Evolutionary conservation across 2,329 filamentous ascomycete genomes (phyloP), one percentile per base, ranked within the genome.

Genomic region (Apiospora phragmitis): DNA sequence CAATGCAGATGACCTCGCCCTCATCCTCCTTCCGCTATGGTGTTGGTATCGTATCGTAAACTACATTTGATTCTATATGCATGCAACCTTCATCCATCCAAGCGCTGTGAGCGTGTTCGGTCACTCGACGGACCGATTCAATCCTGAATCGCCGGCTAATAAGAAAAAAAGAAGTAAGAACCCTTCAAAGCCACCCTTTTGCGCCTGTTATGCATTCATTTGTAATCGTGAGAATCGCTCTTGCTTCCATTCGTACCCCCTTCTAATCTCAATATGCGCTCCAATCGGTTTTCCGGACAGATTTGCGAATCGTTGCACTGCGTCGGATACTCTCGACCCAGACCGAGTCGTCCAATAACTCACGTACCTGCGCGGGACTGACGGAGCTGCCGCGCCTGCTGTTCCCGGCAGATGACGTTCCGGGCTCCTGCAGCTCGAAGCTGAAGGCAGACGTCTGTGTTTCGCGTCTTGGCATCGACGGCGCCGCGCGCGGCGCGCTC

Each of bases 241-340:
- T 9, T 24, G 55, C 9, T 16, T 41, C 38, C 24, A 47, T 47
- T 11, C 38, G 7, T 45, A 8, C 65, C 65, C 65, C 65, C 65
- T 29, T 67, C 14, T 26, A 29, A 45, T 29, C 65, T 24, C 24
- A 43, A 14, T 75, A 71, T 18, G 73, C 72, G 70, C 68, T 75
- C 75, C 77, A 76, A 68, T 79, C 74, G 4, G 81, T 80, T 49
- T 78, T 78, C 68, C 79, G 77, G 32, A 83, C 80, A 18, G 84
- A 83, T 74, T 82, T 84, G 68, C 84, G 83, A 69, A 87, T 88
- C 69, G 94, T 97, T 75, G 96, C 94, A 83, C 94, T 97, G 73
- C 94, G 88, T 73, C 94, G 88, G 74, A 98, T 94, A 84, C 93
- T 97, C 82, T 97, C 94, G 68, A 95, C 93, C 95, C 95, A 98